Percentiles rank a stretch among this genome's conserved stretches.
These are phyloP conservation scores for Scleroderma citrinum DNA, from an alignment of 768 basidiomycete genomes.

Conservation along the genomic window DNA sequence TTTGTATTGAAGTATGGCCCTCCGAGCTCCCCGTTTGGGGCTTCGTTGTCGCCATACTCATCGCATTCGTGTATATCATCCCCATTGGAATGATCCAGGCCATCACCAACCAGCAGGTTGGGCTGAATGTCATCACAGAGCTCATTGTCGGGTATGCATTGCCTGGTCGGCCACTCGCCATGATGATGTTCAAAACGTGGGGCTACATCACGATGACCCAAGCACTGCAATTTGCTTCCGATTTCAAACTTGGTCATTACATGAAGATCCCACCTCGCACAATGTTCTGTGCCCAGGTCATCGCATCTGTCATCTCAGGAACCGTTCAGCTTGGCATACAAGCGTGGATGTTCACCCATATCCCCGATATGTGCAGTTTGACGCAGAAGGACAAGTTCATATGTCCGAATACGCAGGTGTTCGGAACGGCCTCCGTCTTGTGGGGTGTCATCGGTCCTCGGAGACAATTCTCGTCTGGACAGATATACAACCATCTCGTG, in stretches of 20 bases:
- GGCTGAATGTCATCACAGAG: conserved; percentile 65
- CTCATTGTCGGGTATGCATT: conserved; percentile 55
- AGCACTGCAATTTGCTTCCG: conserved; percentile 64
- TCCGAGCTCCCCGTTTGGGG: conserved; percentile 43
- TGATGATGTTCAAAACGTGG: conserved; percentile 77
- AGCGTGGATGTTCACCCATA: conserved; percentile 49
- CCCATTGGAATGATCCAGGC: conserved; percentile 77
- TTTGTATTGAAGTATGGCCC: conserved; percentile 61
- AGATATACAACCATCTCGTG: conserved; percentile 54
- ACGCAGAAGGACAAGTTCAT: conserved; percentile 42
- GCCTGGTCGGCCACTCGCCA: conserved; percentile 63
- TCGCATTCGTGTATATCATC: conserved; percentile 60
- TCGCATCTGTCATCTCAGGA: conserved; percentile 54
- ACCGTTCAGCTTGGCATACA: conserved; percentile 65
- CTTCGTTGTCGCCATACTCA: conserved; percentile 35
- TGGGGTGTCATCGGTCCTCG: conserved; percentile 81
- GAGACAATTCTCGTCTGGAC: conserved; percentile 62
- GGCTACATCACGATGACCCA: conserved; percentile 61
- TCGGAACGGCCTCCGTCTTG: conserved; percentile 74
- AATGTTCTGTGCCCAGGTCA: conserved; percentile 66
- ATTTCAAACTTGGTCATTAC: conserved; percentile 74
- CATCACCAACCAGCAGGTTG: conserved; percentile 75
- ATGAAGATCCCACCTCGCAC: conserved; percentile 63
- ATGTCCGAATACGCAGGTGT: conserved; percentile 65
- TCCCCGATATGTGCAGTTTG: conserved; percentile 28